phyloP scores from a whole-genome alignment of 805 yeast genomes.

The Candida boidinii region DNA sequence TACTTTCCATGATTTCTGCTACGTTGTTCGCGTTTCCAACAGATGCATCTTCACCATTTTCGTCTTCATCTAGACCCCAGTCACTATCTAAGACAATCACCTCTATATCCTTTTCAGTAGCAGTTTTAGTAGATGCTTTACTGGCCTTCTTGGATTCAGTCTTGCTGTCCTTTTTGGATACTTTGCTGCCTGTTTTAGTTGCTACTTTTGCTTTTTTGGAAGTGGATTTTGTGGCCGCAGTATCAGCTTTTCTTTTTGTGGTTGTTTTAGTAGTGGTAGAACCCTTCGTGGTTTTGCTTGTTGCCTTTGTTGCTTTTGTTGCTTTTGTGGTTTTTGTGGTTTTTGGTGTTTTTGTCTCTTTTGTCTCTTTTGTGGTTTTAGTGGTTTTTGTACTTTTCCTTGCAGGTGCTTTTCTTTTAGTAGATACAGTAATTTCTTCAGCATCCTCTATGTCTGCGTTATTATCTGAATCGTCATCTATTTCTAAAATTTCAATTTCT shows the following conservation, averaged over 20 bases:
- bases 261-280: neutral
- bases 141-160: constrained; percentile 9
- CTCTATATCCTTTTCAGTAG: constrained; percentile 9
- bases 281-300: neutral
- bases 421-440: no score
- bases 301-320: neutral
- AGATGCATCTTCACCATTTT: constrained; percentile 10
- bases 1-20: constrained; percentile 13
- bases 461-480: constrained; percentile 9
- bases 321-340: neutral
- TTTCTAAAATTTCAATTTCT: no score
- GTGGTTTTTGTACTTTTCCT: neutral
- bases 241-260: constrained; percentile 3
- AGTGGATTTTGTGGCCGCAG: constrained; percentile 4
- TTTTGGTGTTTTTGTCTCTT: neutral
- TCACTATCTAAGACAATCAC: constrained; percentile 15
- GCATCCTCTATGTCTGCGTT: constrained; percentile 1
- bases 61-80: constrained; percentile 19
- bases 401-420: no score
- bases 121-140: constrained; percentile 9
- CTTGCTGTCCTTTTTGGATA: constrained; percentile 4
- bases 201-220: constrained; percentile 9
- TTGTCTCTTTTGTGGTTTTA: neutral
- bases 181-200: constrained; percentile 14
- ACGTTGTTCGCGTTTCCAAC: constrained; percentile 13